Conservation (phyloP, 2,329 filamentous ascomycete species). For the Aspergillus brasiliensis region DNA sequence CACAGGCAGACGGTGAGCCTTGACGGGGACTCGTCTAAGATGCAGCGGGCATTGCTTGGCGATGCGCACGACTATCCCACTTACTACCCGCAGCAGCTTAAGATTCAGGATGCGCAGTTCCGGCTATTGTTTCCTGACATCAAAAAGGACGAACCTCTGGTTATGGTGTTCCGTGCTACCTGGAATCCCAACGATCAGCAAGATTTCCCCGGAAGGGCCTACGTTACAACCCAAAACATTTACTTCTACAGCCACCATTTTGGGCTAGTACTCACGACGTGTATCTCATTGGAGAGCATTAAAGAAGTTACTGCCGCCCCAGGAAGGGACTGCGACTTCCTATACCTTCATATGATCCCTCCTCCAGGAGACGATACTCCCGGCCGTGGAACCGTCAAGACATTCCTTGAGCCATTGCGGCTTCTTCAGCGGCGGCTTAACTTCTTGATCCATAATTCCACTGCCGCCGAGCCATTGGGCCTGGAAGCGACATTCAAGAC, state of each 20-base stretch:
- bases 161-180: constrained; percentile 88
- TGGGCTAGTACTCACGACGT: constrained; percentile 82
- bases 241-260: constrained; percentile 98
- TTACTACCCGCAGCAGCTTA: constrained; percentile 78
- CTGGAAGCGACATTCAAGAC: constrained; percentile 71
- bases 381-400: constrained; percentile 81
- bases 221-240: constrained; percentile 81
- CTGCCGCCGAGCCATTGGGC: constrained; percentile 68
- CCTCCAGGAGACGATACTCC: constrained; percentile 64
- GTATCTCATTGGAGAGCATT: constrained; percentile 73
- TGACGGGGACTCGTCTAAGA: constrained; percentile 46
- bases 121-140: constrained; percentile 85
- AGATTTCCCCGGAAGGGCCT: constrained; percentile 81
- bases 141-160: constrained; percentile 74
- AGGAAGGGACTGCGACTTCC: constrained; percentile 88
- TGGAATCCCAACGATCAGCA: constrained; percentile 79
- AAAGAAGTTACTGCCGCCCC: constrained; percentile 87
- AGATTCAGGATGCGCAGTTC: constrained; percentile 90
- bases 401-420: constrained; percentile 83
- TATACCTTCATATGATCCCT: constrained; percentile 78
- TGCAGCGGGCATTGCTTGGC: constrained; percentile 37
- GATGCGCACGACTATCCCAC: constrained; percentile 63
- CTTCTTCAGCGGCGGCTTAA: constrained; percentile 83
- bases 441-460: constrained; percentile 77
- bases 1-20: constrained; percentile 62